Percentiles rank a stretch among this genome's conserved stretches.
Evolutionary conservation across 805 yeast genomes (phyloP).

Genomic region (Candida namnaoensis): DNA sequence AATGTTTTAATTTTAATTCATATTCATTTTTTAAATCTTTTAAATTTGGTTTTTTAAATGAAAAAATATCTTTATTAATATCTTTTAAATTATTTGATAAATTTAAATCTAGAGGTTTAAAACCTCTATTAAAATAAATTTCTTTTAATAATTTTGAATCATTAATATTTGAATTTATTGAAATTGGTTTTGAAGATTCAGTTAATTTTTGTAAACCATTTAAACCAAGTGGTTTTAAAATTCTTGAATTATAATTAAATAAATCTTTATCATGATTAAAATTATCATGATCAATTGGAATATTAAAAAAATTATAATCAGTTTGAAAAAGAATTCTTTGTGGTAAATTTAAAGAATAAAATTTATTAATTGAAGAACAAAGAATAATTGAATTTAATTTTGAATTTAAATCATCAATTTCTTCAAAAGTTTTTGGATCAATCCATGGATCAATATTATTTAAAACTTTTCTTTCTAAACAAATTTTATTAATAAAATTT

Average conservation of each 20-base stretch:
- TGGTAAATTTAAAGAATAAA: conserved; percentile 5
- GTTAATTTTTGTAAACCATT: background rate
- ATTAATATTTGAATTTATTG: background rate
- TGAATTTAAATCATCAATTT: conserved; percentile 1
- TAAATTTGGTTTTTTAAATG: background rate
- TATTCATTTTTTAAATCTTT: background rate
- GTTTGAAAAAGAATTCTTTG: conserved; percentile 6
- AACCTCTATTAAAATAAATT: conserved; percentile 1
- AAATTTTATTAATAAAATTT: background rate
- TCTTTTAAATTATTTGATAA: background rate
- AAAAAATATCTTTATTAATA: background rate
- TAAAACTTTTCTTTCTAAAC: conserved; percentile 4
- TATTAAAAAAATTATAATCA: conserved; percentile 4
- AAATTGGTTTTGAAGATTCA: background rate
- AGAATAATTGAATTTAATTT: conserved; percentile 4
- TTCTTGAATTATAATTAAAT: no score
- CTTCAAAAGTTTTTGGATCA: conserved; percentile 3
- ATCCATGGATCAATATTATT: conserved; percentile 6
- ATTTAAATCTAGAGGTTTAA: background rate
- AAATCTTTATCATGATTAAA: no score
- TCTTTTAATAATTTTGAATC: background rate
- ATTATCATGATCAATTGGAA: conserved; percentile 2
- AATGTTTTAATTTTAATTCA: background rate
- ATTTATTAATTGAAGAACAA: conserved; percentile 7
- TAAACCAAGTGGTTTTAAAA: background rate